Base-by-base conservation (phyloP, 1,284 basidiomycete genomes). In the Ceraceosorus bombacis region DNA sequence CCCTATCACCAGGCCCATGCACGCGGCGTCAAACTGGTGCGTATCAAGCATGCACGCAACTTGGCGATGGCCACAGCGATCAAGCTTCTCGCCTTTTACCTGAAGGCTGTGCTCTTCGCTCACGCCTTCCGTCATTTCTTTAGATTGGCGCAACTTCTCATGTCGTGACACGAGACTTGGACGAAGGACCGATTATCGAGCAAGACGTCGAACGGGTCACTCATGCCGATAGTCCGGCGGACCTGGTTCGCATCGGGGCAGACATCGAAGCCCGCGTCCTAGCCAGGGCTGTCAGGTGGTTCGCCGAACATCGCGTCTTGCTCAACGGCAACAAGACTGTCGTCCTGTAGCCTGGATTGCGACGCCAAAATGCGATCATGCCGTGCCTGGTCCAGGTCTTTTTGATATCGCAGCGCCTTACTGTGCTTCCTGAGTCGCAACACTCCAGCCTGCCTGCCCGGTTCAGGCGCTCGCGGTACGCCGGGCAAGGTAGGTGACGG, bases 121-220 rank as follows among this genome's bases (percentile, higher is more conserved):
- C 15, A n/a, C 15, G n/a, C 15, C 15, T 49, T 49, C n/a, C n/a
- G 46, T n/a, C n/a, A 15, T 15, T 49, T n/a, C 2, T 10, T 13
- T 15, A 36, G 13, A 76, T 76, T 17, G 74, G 74, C 51, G 74
- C 74, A 6, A 77, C 74, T 6, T 70, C 74, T 4, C 74, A 77
- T 60, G 68, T 76, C 56, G 74, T 74, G 13, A 76, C 74, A 0
- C 57, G 62, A 41, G 74, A 74, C 52, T 57, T 77, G 39, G 74
- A 77, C 55, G 74, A 76, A 46, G 74, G 74, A 8, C 74, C 74
- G 2, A 77, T 77, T 54, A 77, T 77, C 53, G 72, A 74, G 56
- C 74, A 77, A 64, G 74, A 63, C 10, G 67, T 73, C 8, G 69
- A 74, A 59, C 58, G 69, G 17, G 74, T 77, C 53, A 63, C 62